These are phyloP conservation scores for Trichocladium uniseriatum DNA, from an alignment of 495 filamentous ascomycete genomes.

Conservation along the genomic window DNA sequence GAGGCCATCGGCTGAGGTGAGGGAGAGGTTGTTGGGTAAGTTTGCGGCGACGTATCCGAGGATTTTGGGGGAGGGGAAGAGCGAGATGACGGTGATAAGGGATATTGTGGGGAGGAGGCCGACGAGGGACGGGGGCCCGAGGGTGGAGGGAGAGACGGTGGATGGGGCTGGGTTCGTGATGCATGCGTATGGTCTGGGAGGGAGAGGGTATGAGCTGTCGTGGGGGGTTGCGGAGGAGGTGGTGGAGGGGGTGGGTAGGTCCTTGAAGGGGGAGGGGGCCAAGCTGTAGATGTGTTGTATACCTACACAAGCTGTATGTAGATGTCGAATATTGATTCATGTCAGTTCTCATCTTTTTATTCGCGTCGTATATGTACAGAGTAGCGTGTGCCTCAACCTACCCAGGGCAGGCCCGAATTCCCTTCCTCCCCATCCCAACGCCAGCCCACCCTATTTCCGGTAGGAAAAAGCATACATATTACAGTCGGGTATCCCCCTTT, in stretches of 20 bases:
- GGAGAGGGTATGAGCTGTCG: slow-evolving; percentile 47
- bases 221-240: slow-evolving; percentile 41
- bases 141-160: slow-evolving; percentile 34
- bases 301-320: neutral
- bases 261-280: slow-evolving; percentile 11
- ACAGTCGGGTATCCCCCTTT: too few relatives aligned
- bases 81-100: slow-evolving; percentile 28
- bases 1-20: slow-evolving; percentile 36
- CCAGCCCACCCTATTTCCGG: too few relatives aligned
- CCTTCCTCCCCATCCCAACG: neutral
- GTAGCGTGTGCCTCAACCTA: neutral
- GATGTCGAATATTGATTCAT: neutral
- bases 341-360: neutral
- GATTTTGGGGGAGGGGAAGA: slow-evolving; percentile 23
- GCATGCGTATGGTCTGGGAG: slow-evolving; percentile 57
- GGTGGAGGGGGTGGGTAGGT: slow-evolving; percentile 20
- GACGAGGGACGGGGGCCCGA: slow-evolving; percentile 34
- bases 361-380: neutral
- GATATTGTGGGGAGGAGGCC: slow-evolving; percentile 40
- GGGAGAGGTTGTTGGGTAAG: slow-evolving; percentile 37
- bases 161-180: slow-evolving; percentile 36
- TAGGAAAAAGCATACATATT: too few relatives aligned
- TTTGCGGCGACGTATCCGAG: slow-evolving; percentile 32
- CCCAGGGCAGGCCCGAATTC: neutral
- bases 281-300: slow-evolving; percentile 4